These are phyloP conservation scores for Globomyces sp. DNA, from an alignment of 371 early-diverging fungal species.

Conservation along the genomic window DNA sequence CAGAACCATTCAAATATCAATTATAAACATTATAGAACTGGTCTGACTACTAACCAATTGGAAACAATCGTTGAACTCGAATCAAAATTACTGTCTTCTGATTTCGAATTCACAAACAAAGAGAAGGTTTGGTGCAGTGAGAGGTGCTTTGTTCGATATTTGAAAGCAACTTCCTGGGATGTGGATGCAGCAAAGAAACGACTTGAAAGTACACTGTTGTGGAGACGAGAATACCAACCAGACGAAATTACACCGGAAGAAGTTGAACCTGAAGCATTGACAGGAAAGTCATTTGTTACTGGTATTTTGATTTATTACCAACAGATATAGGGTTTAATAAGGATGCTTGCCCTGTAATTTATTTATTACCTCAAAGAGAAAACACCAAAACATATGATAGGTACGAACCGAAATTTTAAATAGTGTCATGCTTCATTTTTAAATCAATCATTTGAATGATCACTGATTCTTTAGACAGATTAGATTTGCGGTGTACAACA, in stretches of 20 bases:
- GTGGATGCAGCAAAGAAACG: constrained; percentile 57
- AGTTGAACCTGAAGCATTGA: constrained; percentile 71
- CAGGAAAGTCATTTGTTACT: constrained; percentile 79
- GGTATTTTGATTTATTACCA: constrained; percentile 50
- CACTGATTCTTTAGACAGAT: constrained; percentile 51
- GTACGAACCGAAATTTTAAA: no score
- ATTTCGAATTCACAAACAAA: not conserved
- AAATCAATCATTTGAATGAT: no score
- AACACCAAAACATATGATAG: constrained; percentile 75
- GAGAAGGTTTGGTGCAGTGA: constrained; percentile 36
- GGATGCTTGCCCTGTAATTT: constrained; percentile 31
- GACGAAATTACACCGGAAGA: constrained; percentile 67
- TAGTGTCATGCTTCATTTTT: no score
- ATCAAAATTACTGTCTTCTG: no score
- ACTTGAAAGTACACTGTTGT: constrained; percentile 67
- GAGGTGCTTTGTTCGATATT: constrained; percentile 57
- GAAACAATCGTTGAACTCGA: no score
- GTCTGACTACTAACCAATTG: no score
- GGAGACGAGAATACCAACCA: constrained; percentile 73
- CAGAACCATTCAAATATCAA: no score
- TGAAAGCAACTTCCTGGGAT: constrained; percentile 78
- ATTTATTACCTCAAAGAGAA: constrained; percentile 54
- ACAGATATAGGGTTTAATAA: constrained; percentile 47
- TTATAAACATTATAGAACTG: no score
- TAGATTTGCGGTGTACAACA: constrained; percentile 70